phyloP scores from a whole-genome alignment of 306 rosid genomes.

The Vigna radiata region DNA sequence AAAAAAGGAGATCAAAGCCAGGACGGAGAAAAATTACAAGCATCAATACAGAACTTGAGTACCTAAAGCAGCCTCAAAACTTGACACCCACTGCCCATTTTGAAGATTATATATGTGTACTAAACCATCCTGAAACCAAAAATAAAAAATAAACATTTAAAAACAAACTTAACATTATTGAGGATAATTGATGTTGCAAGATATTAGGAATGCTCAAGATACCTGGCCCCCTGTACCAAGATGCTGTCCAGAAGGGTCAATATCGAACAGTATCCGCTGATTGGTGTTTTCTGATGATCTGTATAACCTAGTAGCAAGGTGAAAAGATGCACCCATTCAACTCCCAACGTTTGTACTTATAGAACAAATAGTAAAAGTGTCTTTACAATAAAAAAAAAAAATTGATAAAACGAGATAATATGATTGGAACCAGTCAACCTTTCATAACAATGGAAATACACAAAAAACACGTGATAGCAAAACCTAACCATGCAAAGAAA shows the following conservation, averaged over 20 bases:
- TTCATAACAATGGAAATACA: conserved; percentile 25
- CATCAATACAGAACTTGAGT: conserved; percentile 41
- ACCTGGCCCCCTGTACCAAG: conserved; percentile 99
- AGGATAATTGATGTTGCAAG: conserved; percentile 26
- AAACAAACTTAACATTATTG: conserved; percentile 21
- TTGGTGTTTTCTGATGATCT: conserved; percentile 89
- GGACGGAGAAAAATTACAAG: conserved; percentile 8
- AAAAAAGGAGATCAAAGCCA: too few species aligned
- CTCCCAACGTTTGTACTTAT: background rate
- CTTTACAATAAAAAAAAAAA: conserved; percentile 1
- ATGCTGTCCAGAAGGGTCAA: conserved; percentile 83
- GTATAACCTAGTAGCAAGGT: conserved; percentile 69
- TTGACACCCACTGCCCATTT: conserved; percentile 92
- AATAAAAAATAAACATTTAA: conserved; percentile 1
- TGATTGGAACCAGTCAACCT: conserved; percentile 26
- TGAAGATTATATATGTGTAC: conserved; percentile 93
- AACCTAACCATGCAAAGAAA: conserved; percentile 31
- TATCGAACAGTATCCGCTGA: conserved; percentile 88
- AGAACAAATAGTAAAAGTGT: conserved; percentile 25
- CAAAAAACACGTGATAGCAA: conserved; percentile 26
- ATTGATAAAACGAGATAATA: conserved; percentile 15
- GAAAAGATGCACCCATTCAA: conserved; percentile 40
- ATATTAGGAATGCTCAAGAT: conserved; percentile 37
- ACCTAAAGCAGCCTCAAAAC: conserved; percentile 92
- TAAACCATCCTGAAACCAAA: conserved; percentile 73